Percentiles rank a stretch among this genome's conserved stretches.
phyloP scores from a whole-genome alignment of 2,329 filamentous ascomycete genomes.

The Aspergillus niger region DNA sequence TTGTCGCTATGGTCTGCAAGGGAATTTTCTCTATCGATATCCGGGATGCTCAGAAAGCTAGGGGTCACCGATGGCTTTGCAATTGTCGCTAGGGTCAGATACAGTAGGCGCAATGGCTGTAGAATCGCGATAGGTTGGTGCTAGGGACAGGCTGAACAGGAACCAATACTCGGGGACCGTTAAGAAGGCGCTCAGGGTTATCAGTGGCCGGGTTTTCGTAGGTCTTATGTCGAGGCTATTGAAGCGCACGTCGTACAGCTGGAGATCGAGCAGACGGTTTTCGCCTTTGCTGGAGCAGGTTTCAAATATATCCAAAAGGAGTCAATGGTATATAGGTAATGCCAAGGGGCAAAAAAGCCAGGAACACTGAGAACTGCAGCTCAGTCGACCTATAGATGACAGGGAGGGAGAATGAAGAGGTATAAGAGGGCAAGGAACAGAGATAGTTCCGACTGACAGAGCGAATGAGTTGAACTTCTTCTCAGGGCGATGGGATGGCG shows the following conservation, averaged over 20 bases:
- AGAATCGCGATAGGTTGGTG: background rate
- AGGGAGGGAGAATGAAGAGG: background rate
- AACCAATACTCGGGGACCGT: background rate
- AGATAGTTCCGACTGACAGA: background rate
- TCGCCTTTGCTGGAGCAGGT: slow-evolving; percentile 15
- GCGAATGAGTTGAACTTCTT: background rate
- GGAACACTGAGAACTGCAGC: slow-evolving; percentile 3
- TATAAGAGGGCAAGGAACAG: background rate
- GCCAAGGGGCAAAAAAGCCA: background rate
- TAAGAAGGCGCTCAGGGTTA: background rate
- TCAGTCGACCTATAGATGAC: slow-evolving; percentile 13
- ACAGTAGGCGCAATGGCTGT: slow-evolving; percentile 11
- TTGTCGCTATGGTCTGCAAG: background rate
- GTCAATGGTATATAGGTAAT: slow-evolving; percentile 18
- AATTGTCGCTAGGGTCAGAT: slow-evolving; percentile 11
- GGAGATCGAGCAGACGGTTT: slow-evolving; percentile 2
- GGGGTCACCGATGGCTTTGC: slow-evolving; percentile 2
- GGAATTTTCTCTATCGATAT: background rate
- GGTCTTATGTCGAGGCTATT: slow-evolving; percentile 13
- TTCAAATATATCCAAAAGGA: slow-evolving; percentile 12
- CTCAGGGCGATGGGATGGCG: background rate
- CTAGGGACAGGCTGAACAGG: background rate
- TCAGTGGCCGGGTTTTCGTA: background rate
- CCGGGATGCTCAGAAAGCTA: background rate
- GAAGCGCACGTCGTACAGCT: slow-evolving; percentile 16